Evolutionary conservation across 2,329 filamentous ascomycete genomes (phyloP), one percentile per base, ranked within the genome.

Genomic region (Sporothrix brunneoviolacea): DNA sequence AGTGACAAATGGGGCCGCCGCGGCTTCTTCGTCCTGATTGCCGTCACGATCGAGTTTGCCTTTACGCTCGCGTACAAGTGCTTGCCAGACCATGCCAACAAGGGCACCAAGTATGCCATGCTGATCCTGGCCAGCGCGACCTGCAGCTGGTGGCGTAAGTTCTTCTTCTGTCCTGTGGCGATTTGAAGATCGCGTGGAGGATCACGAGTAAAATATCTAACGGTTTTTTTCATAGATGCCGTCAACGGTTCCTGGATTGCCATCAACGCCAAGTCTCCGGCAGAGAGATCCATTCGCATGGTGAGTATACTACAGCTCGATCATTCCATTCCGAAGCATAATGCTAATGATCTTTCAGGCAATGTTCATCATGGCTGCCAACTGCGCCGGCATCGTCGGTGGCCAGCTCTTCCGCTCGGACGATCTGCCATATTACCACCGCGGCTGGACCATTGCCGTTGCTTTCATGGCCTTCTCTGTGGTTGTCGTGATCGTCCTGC

Each of bases 311-410:
- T 4, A 12, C 8, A n/a, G n/a, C n/a, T n/a, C n/a, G n/a, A n/a
- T n/a, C n/a, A n/a, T n/a, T n/a, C n/a, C n/a, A n/a, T n/a, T n/a
- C n/a, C n/a, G n/a, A n/a, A n/a, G n/a, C n/a, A n/a, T n/a, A n/a
- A n/a, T n/a, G n/a, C n/a, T n/a, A n/a, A n/a, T n/a, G n/a, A n/a
- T n/a, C n/a, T 10, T 30, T 33, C 18, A 22, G 13, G 36, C 18
- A 21, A 73, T 70, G 64, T 69, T 80, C 46, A 79, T 82, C 53
- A 82, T 82, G 78, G 74, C 75, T 18, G 79, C 77, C 42, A 83
- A 83, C 56, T 76, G 75, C 22, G 77, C 78, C 0, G 78, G 77
- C 19, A 82, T 83, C 46, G 78, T 79, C 49, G 79, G 79, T 4
- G 76, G 76, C 0, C 78, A 82, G 59, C 75, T 82, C 53, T 82